Evolutionary conservation across 768 basidiomycete genomes (phyloP).

Genomic region (Suillus fuscotomentosus): DNA sequence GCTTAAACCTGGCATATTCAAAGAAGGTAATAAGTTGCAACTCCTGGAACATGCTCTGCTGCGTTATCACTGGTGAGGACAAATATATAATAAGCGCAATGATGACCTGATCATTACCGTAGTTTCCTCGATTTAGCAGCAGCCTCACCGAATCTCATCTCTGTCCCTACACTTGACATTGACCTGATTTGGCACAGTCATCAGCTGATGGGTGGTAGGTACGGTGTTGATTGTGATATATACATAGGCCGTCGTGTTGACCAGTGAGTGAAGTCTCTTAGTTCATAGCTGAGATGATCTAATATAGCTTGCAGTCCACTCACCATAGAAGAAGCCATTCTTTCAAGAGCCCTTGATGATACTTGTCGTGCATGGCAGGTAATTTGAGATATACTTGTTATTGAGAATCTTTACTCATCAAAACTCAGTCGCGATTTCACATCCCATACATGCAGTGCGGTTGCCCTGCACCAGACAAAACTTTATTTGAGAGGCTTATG

Average conservation of each 20-base stretch:
- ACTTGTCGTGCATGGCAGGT: slow-evolving; percentile 56
- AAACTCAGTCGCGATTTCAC: slow-evolving; percentile 40
- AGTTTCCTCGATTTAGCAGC: slow-evolving; percentile 59
- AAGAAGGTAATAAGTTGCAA: slow-evolving; percentile 30
- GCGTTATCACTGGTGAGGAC: slow-evolving; percentile 56
- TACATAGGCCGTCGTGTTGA: slow-evolving; percentile 48
- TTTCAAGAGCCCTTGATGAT: slow-evolving; percentile 46
- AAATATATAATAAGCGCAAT: neutral
- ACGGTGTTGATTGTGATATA: slow-evolving; percentile 41
- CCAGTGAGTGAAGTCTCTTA: slow-evolving; percentile 42
- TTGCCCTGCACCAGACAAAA: slow-evolving; percentile 49
- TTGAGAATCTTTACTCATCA: slow-evolving; percentile 2
- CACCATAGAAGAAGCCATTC: slow-evolving; percentile 44
- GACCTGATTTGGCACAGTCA: slow-evolving; percentile 79
- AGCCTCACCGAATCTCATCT: slow-evolving; percentile 39
- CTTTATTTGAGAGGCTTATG: slow-evolving; percentile 40
- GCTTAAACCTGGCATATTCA: slow-evolving; percentile 44
- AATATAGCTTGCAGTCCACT: slow-evolving; percentile 38
- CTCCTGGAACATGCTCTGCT: slow-evolving; percentile 49
- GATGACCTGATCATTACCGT: neutral
- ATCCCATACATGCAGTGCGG: slow-evolving; percentile 59
- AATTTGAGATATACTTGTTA: slow-evolving; percentile 1
- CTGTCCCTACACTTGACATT: slow-evolving; percentile 70
- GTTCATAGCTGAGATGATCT: neutral
- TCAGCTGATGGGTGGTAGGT: slow-evolving; percentile 51